These are phyloP conservation scores for Suhomyces bribrorum DNA, from an alignment of 1,139 yeast species.

Conservation along the genomic window DNA sequence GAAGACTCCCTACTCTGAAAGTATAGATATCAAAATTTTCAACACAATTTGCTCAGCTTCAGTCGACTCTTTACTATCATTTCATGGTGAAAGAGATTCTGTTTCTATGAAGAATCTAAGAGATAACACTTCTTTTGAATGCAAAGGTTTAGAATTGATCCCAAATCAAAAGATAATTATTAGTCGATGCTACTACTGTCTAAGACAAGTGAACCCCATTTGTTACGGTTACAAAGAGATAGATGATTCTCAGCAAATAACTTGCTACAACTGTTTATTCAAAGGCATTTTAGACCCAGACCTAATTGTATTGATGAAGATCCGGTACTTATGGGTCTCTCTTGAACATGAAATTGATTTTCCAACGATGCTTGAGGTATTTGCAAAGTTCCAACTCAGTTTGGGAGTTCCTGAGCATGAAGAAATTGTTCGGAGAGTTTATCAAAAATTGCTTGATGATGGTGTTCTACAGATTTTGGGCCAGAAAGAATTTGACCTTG, in stretches of 20 bases:
- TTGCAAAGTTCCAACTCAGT: slow-evolving; percentile 8
- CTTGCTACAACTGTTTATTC: slow-evolving; percentile 22
- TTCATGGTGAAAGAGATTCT: too few relatives aligned
- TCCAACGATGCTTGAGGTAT: slow-evolving; percentile 17
- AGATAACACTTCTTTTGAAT: not conserved
- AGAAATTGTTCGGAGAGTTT: slow-evolving; percentile 6
- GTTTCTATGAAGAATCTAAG: not conserved
- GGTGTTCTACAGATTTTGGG: slow-evolving; percentile 13
- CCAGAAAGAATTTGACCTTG: not conserved
- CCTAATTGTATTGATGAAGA: slow-evolving; percentile 17
- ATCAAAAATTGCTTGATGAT: slow-evolving; percentile 22
- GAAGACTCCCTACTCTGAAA: too few relatives aligned
- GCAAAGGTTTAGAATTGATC: not conserved
- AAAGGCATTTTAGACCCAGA: slow-evolving; percentile 4
- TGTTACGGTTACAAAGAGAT: not conserved
- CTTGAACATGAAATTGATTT: slow-evolving; percentile 14
- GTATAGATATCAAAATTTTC: too few relatives aligned
- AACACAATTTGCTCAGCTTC: too few relatives aligned
- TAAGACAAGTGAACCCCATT: not conserved
- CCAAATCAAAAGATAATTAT: not conserved
- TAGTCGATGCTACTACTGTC: not conserved
- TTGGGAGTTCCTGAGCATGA: not conserved
- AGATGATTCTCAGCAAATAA: too few relatives aligned
- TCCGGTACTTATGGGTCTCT: slow-evolving; percentile 23
- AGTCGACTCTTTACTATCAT: too few relatives aligned